Evolutionary conservation across 495 filamentous ascomycete genomes (phyloP).

Genomic region (Bacidia rubella): DNA sequence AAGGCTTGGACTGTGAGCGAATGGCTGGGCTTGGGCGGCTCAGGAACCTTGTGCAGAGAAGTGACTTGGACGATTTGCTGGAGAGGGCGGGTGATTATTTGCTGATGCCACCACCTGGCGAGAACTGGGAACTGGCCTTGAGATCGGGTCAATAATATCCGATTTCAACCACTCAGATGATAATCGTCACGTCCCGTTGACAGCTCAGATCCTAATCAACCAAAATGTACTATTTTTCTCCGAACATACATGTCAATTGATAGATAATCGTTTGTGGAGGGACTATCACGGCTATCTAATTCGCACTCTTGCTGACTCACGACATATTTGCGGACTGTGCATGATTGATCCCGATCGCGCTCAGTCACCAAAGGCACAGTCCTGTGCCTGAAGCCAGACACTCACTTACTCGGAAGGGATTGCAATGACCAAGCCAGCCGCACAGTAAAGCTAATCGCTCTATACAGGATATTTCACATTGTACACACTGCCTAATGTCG

Average conservation of each 20-base stretch:
- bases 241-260: too few species aligned
- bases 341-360: conserved; percentile 1
- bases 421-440: not conserved
- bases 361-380: conserved; percentile 7
- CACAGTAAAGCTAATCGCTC: too few species aligned
- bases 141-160: not conserved
- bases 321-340: not conserved
- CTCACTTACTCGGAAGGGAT: not conserved
- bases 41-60: not conserved
- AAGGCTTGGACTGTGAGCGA: not conserved
- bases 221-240: too few species aligned
- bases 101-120: not conserved
- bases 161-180: not conserved
- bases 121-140: not conserved
- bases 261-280: not conserved
- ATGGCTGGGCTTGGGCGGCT: conserved; percentile 1
- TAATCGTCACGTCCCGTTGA: not conserved
- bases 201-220: too few species aligned
- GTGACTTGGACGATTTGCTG: not conserved
- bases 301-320: not conserved
- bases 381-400: not conserved
- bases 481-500: too few species aligned
- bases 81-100: not conserved
- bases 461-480: too few species aligned
- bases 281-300: not conserved